These are phyloP conservation scores for Leptographium wingfieldii DNA, from an alignment of 2,329 filamentous ascomycete genomes.

Conservation along the genomic window DNA sequence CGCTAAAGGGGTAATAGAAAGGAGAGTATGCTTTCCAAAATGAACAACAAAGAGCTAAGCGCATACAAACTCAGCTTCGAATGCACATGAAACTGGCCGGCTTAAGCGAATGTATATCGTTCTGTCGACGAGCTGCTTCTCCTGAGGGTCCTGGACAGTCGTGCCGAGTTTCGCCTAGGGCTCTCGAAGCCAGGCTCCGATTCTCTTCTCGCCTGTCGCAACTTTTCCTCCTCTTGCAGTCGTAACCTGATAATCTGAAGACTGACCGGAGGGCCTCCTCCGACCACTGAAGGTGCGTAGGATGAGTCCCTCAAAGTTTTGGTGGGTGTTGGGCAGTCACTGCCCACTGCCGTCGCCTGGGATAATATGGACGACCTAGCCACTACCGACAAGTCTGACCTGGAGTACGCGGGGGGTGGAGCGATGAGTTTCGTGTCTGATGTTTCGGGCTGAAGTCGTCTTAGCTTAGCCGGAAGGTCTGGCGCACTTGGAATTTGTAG, in stretches of 20 bases:
- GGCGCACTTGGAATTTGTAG: not conserved
- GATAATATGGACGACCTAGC: not conserved
- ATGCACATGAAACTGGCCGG: not conserved
- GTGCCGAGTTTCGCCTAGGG: slow-evolving; percentile 4
- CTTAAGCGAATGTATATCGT: not conserved
- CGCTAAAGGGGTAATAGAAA: not conserved
- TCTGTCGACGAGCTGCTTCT: not conserved
- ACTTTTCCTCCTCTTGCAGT: slow-evolving; percentile 6
- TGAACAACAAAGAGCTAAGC: not conserved
- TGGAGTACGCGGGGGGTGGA: not conserved
- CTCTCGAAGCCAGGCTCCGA: not conserved
- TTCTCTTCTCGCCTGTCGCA: slow-evolving; percentile 7
- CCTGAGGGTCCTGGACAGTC: slow-evolving; percentile 1
- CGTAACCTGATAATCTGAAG: slow-evolving; percentile 3
- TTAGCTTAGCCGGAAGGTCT: not conserved
- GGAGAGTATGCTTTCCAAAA: not conserved
- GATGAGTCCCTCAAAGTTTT: not conserved
- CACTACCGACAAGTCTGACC: not conserved
- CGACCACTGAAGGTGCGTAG: not conserved
- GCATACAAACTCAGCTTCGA: too few species aligned
- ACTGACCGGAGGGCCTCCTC: not conserved
- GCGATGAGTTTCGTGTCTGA: not conserved
- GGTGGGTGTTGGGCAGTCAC: not conserved
- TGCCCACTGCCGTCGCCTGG: not conserved
- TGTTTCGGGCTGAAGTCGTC: not conserved